Evolutionary conservation across 352 stramenopile genomes (phyloP).

Genomic region (Elongisporangium undulatum): DNA sequence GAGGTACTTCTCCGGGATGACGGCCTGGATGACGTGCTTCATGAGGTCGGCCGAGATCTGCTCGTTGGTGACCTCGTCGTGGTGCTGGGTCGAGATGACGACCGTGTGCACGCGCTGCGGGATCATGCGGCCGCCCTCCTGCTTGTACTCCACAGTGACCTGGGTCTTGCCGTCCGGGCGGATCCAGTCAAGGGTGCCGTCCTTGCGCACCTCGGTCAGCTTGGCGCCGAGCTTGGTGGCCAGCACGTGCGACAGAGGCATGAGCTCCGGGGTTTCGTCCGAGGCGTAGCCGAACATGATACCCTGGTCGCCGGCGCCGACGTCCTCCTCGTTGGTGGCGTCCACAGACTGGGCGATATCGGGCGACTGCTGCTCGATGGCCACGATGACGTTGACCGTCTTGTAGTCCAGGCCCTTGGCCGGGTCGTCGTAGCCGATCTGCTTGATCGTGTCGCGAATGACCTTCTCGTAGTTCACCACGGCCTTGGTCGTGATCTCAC

Average conservation of each 20-base stretch:
- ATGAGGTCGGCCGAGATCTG: slow-evolving; percentile 98
- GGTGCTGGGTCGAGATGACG: slow-evolving; percentile 99
- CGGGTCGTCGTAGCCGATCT: slow-evolving; percentile 99
- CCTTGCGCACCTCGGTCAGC: slow-evolving; percentile 99
- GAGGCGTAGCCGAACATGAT: slow-evolving; percentile 95
- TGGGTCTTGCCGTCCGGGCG: slow-evolving; percentile 99
- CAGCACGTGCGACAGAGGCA: slow-evolving; percentile 98
- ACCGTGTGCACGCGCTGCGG: slow-evolving; percentile 98
- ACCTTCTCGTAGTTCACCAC: slow-evolving; percentile 99
- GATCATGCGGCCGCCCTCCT: slow-evolving; percentile 92
- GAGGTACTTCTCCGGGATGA: slow-evolving; percentile 98
- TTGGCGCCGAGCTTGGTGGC: slow-evolving; percentile 95
- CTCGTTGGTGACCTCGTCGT: slow-evolving; percentile 97
- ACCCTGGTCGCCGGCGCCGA: slow-evolving; percentile 97
- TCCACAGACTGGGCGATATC: slow-evolving; percentile 99
- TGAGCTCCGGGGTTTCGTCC: slow-evolving; percentile 96
- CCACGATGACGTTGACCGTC: slow-evolving; percentile 99
- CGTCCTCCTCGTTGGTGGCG: slow-evolving; percentile 95
- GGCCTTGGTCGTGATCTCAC: slow-evolving; percentile 98
- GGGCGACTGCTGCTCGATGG: slow-evolving; percentile 98
- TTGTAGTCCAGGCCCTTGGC: slow-evolving; percentile 99
- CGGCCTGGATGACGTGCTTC: slow-evolving; percentile 98
- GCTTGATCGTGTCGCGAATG: slow-evolving; percentile 98
- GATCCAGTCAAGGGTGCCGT: slow-evolving; percentile 97
- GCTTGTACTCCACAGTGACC: slow-evolving; percentile 98